phyloP scores from a whole-genome alignment of 306 rosid species.

The Vigna mungo region DNA sequence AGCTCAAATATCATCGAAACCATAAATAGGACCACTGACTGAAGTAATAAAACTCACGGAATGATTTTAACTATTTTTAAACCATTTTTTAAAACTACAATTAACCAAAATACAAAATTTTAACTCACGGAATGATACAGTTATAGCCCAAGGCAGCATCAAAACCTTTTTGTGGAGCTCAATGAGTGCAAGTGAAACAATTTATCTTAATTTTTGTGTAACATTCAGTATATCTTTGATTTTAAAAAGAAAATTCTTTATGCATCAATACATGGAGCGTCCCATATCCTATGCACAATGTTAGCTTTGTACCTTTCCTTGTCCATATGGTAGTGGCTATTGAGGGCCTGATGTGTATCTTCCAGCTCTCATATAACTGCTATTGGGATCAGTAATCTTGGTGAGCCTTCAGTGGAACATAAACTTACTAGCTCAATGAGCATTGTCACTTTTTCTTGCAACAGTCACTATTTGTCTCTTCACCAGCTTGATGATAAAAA shows the following conservation, averaged over 20 bases:
- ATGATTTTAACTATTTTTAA: background rate
- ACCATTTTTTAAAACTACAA: background rate
- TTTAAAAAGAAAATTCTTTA: background rate
- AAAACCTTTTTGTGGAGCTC: conserved; percentile 14
- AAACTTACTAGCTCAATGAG: conserved; percentile 17
- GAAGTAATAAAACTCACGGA: background rate
- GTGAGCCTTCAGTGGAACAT: background rate
- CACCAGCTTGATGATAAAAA: too few relatives aligned
- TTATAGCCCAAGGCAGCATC: background rate
- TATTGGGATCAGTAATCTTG: background rate
- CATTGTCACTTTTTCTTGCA: background rate
- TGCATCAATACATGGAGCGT: conserved; percentile 1
- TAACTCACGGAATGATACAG: background rate
- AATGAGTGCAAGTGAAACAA: background rate
- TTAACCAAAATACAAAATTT: background rate
- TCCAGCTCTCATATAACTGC: conserved; percentile 2
- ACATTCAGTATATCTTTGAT: background rate
- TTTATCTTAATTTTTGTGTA: background rate
- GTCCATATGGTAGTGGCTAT: conserved; percentile 3
- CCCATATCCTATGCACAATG: background rate
- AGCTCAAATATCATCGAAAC: conserved; percentile 11
- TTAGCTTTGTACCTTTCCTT: background rate
- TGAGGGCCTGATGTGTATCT: conserved; percentile 15
- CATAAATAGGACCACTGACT: background rate
- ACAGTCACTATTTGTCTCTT: too few relatives aligned